Conservation (phyloP, 306 rosid species). For the Alnus rubra region DNA sequence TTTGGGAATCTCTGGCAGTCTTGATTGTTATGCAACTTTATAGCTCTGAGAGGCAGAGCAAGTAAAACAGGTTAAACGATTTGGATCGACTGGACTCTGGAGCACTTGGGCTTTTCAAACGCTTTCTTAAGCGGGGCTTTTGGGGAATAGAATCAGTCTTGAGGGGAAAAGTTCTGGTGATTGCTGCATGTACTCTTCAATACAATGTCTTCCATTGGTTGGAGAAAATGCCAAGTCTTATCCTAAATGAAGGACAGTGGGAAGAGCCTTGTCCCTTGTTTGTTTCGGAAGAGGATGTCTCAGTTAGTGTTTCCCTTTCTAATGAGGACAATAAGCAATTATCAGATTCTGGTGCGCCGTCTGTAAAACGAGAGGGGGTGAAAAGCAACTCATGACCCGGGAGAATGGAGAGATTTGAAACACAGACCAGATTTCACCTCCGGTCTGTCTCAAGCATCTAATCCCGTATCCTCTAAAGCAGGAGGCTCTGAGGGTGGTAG, state of each 20-base stretch:
- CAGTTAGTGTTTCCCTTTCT: conserved; percentile 36
- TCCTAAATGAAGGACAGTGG: conserved; percentile 63
- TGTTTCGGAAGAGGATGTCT: conserved; percentile 65
- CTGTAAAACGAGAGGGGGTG: conserved; percentile 45
- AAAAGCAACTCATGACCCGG: conserved; percentile 49
- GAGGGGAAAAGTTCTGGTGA: conserved; percentile 91
- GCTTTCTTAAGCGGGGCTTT: conserved; percentile 65
- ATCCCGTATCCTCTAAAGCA: conserved; percentile 43
- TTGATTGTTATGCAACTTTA: conserved; percentile 97
- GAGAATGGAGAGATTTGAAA: too few relatives aligned
- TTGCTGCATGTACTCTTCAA: conserved; percentile 96
- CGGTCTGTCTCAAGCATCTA: conserved; percentile 46
- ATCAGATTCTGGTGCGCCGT: conserved; percentile 36
- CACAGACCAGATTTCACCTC: conserved; percentile 41
- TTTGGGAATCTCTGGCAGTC: too few relatives aligned
- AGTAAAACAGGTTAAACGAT: conserved; percentile 43
- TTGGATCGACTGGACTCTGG: conserved; percentile 53
- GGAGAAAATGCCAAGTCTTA: conserved; percentile 67
- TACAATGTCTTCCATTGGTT: conserved; percentile 94
- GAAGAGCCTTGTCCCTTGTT: conserved; percentile 95
- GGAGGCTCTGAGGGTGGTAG: conserved; percentile 54
- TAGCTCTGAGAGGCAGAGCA: conserved; percentile 96
- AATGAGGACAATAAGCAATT: conserved; percentile 47
- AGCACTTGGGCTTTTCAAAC: conserved; percentile 61
- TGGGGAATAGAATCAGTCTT: conserved; percentile 95